Percentiles rank a stretch among this genome's conserved stretches.
phyloP scores from a whole-genome alignment of 192 early-diverging fungal genomes.

The Obelidium mucronatum region DNA sequence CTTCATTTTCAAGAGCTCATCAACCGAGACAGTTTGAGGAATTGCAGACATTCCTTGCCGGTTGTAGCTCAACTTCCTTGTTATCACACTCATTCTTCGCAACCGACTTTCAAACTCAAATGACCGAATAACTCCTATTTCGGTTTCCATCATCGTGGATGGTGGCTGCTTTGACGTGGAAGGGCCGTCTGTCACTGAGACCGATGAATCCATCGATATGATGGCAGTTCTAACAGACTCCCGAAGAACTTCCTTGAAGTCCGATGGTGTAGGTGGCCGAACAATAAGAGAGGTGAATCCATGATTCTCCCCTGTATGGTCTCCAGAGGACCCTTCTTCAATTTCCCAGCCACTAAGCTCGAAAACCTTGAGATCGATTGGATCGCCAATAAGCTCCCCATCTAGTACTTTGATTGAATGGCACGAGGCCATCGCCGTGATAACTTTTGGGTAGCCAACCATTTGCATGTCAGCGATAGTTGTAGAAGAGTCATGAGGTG shows the following conservation, averaged over 20 bases:
- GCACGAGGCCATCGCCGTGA: constrained; percentile 69
- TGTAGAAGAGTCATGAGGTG: too few species aligned
- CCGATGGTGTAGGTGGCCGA: constrained; percentile 76
- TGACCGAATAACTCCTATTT: constrained; percentile 62
- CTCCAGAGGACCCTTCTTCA: constrained; percentile 74
- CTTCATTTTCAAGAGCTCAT: not conserved
- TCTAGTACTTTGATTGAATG: constrained; percentile 85
- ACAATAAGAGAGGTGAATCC: constrained; percentile 74
- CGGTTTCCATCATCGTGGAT: constrained; percentile 48
- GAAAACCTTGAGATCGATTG: constrained; percentile 98
- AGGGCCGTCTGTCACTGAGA: too few species aligned
- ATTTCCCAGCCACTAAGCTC: constrained; percentile 93
- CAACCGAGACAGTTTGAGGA: not conserved
- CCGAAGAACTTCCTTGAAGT: constrained; percentile 34
- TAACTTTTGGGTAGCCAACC: constrained; percentile 61
- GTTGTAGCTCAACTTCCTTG: constrained; percentile 51
- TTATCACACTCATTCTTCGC: constrained; percentile 93
- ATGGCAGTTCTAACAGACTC: constrained; percentile 8
- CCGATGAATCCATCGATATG: not conserved
- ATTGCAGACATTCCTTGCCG: constrained; percentile 4
- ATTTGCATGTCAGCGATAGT: constrained; percentile 37
- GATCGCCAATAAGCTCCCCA: constrained; percentile 92
- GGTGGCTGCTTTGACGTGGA: not conserved
- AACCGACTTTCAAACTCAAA: constrained; percentile 94
- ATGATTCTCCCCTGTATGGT: constrained; percentile 45